A percentile compares a stretch with the other conserved stretches of the same genome.
phyloP scores from a whole-genome alignment of 1,284 basidiomycete species.

The Leccinum subspadiceum region DNA sequence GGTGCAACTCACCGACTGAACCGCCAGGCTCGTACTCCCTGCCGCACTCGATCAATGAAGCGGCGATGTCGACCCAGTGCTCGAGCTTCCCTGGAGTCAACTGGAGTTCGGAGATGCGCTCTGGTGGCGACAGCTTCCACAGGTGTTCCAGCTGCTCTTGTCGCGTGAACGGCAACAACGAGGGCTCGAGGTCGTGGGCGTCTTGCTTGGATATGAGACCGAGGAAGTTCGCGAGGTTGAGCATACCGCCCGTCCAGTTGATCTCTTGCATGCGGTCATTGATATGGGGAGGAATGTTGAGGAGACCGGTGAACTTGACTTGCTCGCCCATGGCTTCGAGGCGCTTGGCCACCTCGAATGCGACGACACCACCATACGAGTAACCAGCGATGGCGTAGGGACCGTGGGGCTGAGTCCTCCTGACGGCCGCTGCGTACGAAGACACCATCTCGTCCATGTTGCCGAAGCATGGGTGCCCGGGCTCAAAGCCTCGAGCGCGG shows the following conservation, averaged over 20 bases:
- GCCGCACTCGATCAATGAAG: constrained; percentile 32
- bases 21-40: constrained; percentile 27
- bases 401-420: constrained; percentile 38
- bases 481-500: constrained; percentile 45
- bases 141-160: too few relatives aligned
- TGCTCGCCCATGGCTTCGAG: constrained; percentile 38
- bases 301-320: constrained; percentile 32
- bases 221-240: too few relatives aligned
- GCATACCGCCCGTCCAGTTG: too few relatives aligned
- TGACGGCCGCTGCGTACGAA: constrained; percentile 39
- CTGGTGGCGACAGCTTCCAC: too few relatives aligned
- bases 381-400: constrained; percentile 49
- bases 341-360: constrained; percentile 45
- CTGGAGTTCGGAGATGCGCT: too few relatives aligned
- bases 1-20: constrained; percentile 26
- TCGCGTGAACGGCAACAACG: too few relatives aligned
- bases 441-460: constrained; percentile 44
- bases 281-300: too few relatives aligned
- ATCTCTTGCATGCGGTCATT: too few relatives aligned
- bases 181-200: too few relatives aligned
- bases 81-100: too few relatives aligned
- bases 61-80: neutral
- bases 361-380: constrained; percentile 48
- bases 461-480: constrained; percentile 36
- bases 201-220: too few relatives aligned